Conservation (phyloP, 2,329 filamentous ascomycete species). For the Pseudogymnoascus sp. region DNA sequence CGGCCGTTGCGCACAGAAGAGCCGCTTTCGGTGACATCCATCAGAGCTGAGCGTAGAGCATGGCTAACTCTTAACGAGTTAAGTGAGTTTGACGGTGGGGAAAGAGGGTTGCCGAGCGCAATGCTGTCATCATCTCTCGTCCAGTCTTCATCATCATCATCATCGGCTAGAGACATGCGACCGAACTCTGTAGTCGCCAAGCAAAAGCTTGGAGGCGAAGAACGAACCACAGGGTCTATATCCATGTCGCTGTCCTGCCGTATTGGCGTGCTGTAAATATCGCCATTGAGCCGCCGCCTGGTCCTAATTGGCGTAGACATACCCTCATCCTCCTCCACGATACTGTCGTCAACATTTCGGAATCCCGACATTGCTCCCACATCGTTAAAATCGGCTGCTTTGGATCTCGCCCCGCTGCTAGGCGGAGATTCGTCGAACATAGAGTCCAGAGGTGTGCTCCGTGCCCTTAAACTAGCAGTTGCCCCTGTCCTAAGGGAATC, state of each 20-base stretch:
- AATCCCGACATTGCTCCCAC: constrained; percentile 33
- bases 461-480: constrained; percentile 56
- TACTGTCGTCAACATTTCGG: constrained; percentile 47
- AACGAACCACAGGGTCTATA: constrained; percentile 17
- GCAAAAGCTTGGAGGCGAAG: constrained; percentile 26
- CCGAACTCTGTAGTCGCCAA: constrained; percentile 34
- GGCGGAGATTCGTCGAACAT: constrained; percentile 75
- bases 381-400: constrained; percentile 25
- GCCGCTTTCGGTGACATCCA: constrained; percentile 42
- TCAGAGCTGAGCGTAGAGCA: constrained; percentile 46
- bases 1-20: constrained; percentile 34
- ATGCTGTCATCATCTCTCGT: constrained; percentile 46
- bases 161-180: constrained; percentile 50
- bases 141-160: constrained; percentile 58
- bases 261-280: constrained; percentile 13
- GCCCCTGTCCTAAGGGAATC: constrained; percentile 67
- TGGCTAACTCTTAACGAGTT: constrained; percentile 46
- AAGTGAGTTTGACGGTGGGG: constrained; percentile 46
- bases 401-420: constrained; percentile 40
- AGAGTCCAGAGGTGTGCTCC: constrained; percentile 65
- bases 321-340: constrained; percentile 55
- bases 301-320: constrained; percentile 39
- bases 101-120: constrained; percentile 46
- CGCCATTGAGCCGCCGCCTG: constrained; percentile 1
- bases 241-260: constrained; percentile 15